Percentiles rank a stretch among this genome's conserved stretches.
Evolutionary conservation across 1,284 basidiomycete species (phyloP).

Genomic region (Ceratobasidium sp.): DNA sequence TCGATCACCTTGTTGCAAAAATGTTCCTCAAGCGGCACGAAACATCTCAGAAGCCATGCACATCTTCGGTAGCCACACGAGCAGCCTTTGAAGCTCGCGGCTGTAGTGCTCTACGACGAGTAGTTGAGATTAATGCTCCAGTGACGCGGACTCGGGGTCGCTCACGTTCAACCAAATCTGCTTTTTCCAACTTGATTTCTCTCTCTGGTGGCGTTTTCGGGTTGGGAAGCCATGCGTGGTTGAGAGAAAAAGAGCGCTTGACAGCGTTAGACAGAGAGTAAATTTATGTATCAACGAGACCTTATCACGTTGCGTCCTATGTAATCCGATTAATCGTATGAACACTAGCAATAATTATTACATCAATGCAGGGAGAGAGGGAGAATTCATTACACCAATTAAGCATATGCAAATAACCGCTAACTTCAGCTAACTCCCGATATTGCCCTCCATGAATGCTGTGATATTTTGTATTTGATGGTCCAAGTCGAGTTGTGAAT

Average conservation of each 20-base stretch:
- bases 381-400: not conserved
- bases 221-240: not conserved
- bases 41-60: not conserved
- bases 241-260: constrained; percentile 12
- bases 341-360: no score
- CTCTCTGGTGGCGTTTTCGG: constrained; percentile 6
- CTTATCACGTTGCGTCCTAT: not conserved
- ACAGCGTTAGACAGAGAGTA: not conserved
- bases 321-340: not conserved
- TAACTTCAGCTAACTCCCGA: constrained; percentile 2
- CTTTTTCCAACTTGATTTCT: constrained; percentile 5
- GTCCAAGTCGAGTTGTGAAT: constrained; percentile 18
- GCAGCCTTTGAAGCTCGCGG: constrained; percentile 19
- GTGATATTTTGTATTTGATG: constrained; percentile 6
- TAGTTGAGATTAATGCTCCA: not conserved
- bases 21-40: constrained; percentile 22
- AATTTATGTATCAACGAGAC: not conserved
- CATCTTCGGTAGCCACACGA: constrained; percentile 5
- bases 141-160: not conserved
- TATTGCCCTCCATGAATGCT: constrained; percentile 13
- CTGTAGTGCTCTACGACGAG: constrained; percentile 10
- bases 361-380: not conserved
- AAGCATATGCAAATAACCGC: not conserved
- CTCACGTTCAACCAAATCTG: not conserved
- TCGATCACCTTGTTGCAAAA: constrained; percentile 23